A percentile compares a stretch with the other conserved stretches of the same genome.
phyloP scores from a whole-genome alignment of 1,139 yeast species.

The Geotrichum carabidarum region DNA sequence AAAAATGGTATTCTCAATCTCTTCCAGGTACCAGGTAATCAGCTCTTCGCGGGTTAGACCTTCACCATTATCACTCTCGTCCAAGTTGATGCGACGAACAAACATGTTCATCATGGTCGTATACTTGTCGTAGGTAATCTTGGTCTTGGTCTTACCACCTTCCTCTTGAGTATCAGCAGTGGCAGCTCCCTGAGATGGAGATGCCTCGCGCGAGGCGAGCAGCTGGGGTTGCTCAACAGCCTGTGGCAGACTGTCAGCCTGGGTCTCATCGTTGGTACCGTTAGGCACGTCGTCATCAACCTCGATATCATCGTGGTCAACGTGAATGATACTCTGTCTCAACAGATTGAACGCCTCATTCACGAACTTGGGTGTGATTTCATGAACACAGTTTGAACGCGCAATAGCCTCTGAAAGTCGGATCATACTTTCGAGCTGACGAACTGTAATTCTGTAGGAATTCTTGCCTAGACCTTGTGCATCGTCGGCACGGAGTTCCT shows the following conservation, averaged over 20 bases:
- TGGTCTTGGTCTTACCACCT: constrained; percentile 38
- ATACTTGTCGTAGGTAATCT: constrained; percentile 82
- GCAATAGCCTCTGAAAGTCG: constrained; percentile 96
- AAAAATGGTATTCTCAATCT: constrained; percentile 64
- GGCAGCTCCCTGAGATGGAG: constrained; percentile 13
- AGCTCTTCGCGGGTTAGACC: constrained; percentile 70
- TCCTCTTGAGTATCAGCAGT: constrained; percentile 19
- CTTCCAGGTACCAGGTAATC: constrained; percentile 74
- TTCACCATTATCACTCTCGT: constrained; percentile 41
- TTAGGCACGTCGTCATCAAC: constrained; percentile 45
- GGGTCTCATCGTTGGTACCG: constrained; percentile 17
- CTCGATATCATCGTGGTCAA: constrained; percentile 90
- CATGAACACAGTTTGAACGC: constrained; percentile 90
- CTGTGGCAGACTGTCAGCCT: constrained; percentile 16
- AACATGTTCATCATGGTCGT: constrained; percentile 76
- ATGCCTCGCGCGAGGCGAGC: constrained; percentile 9
- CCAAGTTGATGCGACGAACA: constrained; percentile 60
- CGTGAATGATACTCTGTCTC: constrained; percentile 87
- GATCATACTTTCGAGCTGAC: constrained; percentile 90
- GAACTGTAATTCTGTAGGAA: constrained; percentile 90
- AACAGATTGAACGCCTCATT: constrained; percentile 89
- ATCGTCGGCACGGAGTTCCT: constrained; percentile 83
- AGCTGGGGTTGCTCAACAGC: constrained; percentile 14
- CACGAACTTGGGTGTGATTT: constrained; percentile 79
- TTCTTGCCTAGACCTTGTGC: constrained; percentile 83